Evolutionary conservation across 2,329 filamentous ascomycete genomes (phyloP).

Genomic region (Lithohypha guttulata): DNA sequence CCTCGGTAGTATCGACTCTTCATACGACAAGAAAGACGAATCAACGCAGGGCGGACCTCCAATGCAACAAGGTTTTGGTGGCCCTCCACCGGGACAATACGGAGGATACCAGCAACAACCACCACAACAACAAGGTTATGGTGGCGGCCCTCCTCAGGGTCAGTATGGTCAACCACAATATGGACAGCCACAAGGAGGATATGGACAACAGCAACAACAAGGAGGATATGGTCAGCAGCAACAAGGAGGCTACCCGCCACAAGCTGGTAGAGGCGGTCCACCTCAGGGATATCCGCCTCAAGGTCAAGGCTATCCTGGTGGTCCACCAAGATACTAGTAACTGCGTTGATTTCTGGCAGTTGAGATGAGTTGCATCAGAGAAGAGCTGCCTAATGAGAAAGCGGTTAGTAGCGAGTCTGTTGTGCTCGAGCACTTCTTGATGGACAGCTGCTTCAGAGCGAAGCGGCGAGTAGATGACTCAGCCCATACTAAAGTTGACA

Average conservation of each 20-base stretch:
- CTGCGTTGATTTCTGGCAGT: background rate
- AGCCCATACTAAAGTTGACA: too few relatives aligned
- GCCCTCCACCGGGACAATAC: conserved; percentile 19
- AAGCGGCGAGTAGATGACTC: too few relatives aligned
- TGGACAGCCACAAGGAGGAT: conserved; percentile 23
- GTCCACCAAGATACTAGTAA: conserved; percentile 20
- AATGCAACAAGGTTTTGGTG: conserved; percentile 15
- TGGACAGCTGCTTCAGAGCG: too few relatives aligned
- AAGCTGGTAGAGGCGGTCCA: conserved; percentile 25
- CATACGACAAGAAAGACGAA: conserved; percentile 57
- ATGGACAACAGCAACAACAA: conserved; percentile 20
- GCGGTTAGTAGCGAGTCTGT: too few relatives aligned
- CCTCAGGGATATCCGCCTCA: conserved; percentile 22
- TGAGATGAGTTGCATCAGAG: background rate
- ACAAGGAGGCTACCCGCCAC: conserved; percentile 25
- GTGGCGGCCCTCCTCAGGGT: conserved; percentile 25
- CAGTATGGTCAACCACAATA: conserved; percentile 27
- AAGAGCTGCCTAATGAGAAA: too few relatives aligned
- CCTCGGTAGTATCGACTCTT: conserved; percentile 55
- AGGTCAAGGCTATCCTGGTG: conserved; percentile 20
- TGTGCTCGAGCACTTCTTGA: too few relatives aligned
- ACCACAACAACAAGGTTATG: conserved; percentile 23
- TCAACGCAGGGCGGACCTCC: conserved; percentile 34
- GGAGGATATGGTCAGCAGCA: too few relatives aligned
- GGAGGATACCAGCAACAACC: conserved; percentile 27